phyloP scores from a whole-genome alignment of 306 rosid species.

The Morella rubra region DNA sequence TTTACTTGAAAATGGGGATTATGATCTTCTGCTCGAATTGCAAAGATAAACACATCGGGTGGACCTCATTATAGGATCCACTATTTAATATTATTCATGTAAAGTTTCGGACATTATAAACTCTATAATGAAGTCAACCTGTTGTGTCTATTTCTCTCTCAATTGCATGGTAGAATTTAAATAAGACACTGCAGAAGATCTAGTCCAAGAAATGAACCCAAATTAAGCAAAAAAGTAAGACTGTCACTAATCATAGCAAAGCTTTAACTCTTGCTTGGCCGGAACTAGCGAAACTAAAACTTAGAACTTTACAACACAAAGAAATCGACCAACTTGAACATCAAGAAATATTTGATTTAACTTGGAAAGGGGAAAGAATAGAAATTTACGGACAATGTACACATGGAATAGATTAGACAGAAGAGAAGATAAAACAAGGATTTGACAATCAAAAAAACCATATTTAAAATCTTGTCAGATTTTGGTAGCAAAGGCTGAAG shows the following conservation, averaged over 20 bases:
- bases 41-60: too few relatives aligned
- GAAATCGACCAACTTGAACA: not conserved
- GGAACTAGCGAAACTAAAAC: not conserved
- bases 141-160: too few relatives aligned
- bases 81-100: too few relatives aligned
- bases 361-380: not conserved
- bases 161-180: too few relatives aligned
- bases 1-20: too few relatives aligned
- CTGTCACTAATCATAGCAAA: not conserved
- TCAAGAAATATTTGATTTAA: not conserved
- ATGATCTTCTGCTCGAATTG: too few relatives aligned
- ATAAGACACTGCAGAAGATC: too few relatives aligned
- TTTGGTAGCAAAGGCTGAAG: not conserved
- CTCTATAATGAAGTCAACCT: too few relatives aligned
- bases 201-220: not conserved
- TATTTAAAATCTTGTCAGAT: constrained; percentile 1
- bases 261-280: not conserved
- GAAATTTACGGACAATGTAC: not conserved
- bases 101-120: too few relatives aligned
- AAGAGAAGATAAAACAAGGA: not conserved
- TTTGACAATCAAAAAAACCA: not conserved
- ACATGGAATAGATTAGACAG: not conserved
- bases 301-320: not conserved
- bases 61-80: too few relatives aligned
- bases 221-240: not conserved